Evolutionary conservation across 2,329 filamentous ascomycete species (phyloP).

Genomic region (Plectosphaerella sp.): DNA sequence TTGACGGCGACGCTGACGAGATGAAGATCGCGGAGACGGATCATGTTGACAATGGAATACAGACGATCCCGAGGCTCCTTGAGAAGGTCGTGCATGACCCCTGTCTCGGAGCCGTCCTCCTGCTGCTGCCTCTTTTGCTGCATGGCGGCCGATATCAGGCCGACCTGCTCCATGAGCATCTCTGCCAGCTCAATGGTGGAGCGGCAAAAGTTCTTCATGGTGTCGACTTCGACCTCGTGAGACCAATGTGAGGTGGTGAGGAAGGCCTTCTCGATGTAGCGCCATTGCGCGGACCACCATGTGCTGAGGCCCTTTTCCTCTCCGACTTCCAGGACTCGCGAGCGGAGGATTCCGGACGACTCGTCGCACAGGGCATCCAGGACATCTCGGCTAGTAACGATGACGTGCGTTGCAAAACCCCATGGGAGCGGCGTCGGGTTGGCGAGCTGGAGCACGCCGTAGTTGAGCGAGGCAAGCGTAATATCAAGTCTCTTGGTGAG

Average conservation of each 20-base stretch:
- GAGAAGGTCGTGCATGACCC: constrained; percentile 46
- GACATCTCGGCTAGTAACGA: constrained; percentile 54
- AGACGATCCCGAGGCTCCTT: constrained; percentile 58
- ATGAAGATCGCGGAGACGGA: constrained; percentile 83
- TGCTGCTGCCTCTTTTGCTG: constrained; percentile 11
- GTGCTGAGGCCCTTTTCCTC: constrained; percentile 64
- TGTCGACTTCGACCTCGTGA: constrained; percentile 63
- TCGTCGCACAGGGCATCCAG: constrained; percentile 53
- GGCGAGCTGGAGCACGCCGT: constrained; percentile 21
- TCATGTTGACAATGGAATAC: constrained; percentile 77
- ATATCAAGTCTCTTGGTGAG: constrained; percentile 38
- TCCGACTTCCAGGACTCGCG: constrained; percentile 49
- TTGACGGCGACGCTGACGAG: constrained; percentile 78
- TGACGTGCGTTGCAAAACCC: constrained; percentile 52
- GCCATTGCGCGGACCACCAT: constrained; percentile 86
- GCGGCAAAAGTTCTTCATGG: constrained; percentile 89
- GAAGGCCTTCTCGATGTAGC: constrained; percentile 75
- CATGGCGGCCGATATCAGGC: constrained; percentile 72
- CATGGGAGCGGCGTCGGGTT: constrained; percentile 40
- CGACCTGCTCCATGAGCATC: constrained; percentile 77
- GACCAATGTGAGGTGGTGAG: constrained; percentile 82
- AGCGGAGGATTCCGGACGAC: constrained; percentile 49
- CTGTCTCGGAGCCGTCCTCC: constrained; percentile 25
- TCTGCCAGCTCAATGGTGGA: constrained; percentile 95
- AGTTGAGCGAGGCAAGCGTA: constrained; percentile 39